These are phyloP conservation scores for Suillus fuscotomentosus DNA, from an alignment of 768 basidiomycete genomes.

Conservation along the genomic window DNA sequence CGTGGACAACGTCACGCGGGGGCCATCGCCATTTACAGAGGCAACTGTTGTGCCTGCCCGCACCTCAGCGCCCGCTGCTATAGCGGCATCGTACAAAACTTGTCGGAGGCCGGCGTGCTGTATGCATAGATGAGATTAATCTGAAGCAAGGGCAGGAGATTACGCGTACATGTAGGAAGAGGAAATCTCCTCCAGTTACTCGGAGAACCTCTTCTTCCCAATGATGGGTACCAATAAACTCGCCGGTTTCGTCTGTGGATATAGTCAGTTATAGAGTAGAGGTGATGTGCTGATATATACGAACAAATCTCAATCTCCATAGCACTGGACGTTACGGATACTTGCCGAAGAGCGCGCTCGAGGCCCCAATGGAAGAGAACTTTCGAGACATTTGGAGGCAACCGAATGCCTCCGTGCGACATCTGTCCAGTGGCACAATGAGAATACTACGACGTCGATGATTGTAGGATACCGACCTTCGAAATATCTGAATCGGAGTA, in stretches of 20 bases:
- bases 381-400: constrained; percentile 60
- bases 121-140: constrained; percentile 3
- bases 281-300: constrained; percentile 9
- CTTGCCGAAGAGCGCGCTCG: constrained; percentile 39
- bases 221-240: constrained; percentile 41
- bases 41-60: constrained; percentile 41
- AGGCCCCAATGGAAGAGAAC: constrained; percentile 57
- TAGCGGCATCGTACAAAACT: constrained; percentile 46
- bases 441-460: background rate
- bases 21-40: constrained; percentile 24
- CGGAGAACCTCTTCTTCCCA: constrained; percentile 47
- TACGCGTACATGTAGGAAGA: constrained; percentile 44
- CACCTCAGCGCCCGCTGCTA: constrained; percentile 46
- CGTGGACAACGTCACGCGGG: constrained; percentile 36
- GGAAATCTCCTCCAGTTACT: constrained; percentile 49
- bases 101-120: constrained; percentile 54
- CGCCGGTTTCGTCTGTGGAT: constrained; percentile 42
- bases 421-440: constrained; percentile 20
- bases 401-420: constrained; percentile 39
- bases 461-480: constrained; percentile 24
- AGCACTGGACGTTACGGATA: constrained; percentile 21
- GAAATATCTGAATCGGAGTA: constrained; percentile 37
- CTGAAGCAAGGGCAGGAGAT: background rate
- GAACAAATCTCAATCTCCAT: constrained; percentile 27
- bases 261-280: constrained; percentile 13